Evolutionary conservation across 176 grass and related monocot genomes (phyloP).

Genomic region (Lolium rigidum): DNA sequence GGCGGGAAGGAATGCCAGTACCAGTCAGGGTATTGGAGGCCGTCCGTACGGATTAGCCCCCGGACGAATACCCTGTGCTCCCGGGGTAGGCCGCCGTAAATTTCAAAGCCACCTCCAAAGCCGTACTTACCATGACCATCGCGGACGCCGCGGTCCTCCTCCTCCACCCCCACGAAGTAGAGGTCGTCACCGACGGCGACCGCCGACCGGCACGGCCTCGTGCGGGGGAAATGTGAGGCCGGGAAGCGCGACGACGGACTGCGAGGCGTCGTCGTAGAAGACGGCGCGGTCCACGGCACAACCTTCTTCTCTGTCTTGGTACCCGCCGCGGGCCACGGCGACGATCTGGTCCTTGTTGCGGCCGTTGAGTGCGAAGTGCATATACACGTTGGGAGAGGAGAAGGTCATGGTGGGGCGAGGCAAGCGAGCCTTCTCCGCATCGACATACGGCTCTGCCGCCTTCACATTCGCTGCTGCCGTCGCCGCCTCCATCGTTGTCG

Average conservation of each 20-base stretch:
- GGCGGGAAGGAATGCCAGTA: neutral
- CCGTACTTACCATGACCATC: too few relatives aligned
- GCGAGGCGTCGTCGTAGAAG: neutral
- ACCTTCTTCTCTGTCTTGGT: neutral
- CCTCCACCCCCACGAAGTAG: neutral
- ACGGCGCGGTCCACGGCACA: neutral
- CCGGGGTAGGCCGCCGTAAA: too few relatives aligned
- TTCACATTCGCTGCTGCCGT: neutral
- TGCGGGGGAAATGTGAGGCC: neutral
- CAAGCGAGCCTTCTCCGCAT: neutral
- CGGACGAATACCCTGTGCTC: neutral
- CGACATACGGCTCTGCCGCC: neutral
- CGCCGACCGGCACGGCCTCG: neutral
- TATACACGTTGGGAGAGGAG: neutral
- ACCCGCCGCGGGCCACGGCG: neutral
- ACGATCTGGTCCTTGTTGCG: constrained; percentile 7
- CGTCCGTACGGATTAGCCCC: neutral
- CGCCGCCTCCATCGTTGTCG: neutral
- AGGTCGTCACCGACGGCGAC: neutral
- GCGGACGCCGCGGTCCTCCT: neutral
- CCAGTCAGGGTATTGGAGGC: neutral
- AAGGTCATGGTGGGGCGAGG: neutral
- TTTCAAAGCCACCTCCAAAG: too few relatives aligned
- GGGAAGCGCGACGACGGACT: neutral
- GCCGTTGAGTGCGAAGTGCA: neutral